These are phyloP conservation scores for Monotropa hypopitys DNA, from an alignment of 179 eudicot genomes.

Conservation along the genomic window DNA sequence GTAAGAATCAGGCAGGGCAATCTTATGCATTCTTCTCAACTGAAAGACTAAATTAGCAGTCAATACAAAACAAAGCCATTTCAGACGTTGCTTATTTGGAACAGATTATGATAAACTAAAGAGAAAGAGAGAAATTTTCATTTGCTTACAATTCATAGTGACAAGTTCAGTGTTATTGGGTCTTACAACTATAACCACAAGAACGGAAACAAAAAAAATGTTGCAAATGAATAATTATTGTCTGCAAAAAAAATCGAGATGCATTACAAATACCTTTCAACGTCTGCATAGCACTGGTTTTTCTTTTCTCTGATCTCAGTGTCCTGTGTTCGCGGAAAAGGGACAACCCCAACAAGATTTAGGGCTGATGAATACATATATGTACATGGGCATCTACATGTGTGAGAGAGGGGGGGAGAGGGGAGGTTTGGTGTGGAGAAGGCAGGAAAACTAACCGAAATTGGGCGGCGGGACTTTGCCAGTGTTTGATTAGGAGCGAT, in stretches of 20 bases:
- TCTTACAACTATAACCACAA: not conserved
- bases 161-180: not conserved
- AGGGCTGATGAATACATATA: not conserved
- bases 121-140: not conserved
- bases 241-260: not conserved
- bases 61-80: not conserved
- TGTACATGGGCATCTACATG: not conserved
- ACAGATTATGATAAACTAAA: not conserved
- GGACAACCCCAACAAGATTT: conserved; percentile 1
- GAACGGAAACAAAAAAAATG: not conserved
- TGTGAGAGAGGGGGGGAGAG: not conserved
- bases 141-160: not conserved
- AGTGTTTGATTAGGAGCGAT: conserved; percentile 18
- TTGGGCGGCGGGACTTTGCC: conserved; percentile 51
- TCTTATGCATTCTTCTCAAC: not conserved
- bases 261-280: conserved; percentile 47
- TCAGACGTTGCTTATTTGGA: not conserved
- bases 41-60: not conserved
- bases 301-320: conserved; percentile 54
- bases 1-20: not conserved
- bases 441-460: conserved; percentile 33
- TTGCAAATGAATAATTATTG: not conserved
- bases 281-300: conserved; percentile 55
- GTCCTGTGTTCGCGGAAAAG: conserved; percentile 31
- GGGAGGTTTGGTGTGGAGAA: not conserved